These are phyloP conservation scores for Suhomyces vadensis DNA, from an alignment of 805 yeast species.

Conservation along the genomic window DNA sequence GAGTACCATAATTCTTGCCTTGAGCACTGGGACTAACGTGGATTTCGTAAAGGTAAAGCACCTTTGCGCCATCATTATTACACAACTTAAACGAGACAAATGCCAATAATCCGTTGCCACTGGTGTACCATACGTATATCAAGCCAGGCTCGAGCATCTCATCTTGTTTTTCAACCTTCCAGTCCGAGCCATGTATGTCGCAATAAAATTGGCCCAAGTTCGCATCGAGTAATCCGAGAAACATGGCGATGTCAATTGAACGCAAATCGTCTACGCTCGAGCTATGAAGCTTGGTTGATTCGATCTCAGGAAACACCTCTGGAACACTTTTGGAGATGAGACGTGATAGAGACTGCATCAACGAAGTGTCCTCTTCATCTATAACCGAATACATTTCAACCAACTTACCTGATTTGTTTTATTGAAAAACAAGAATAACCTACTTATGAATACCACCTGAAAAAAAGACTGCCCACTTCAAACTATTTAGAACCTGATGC, in stretches of 20 bases:
- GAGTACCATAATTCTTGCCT: conserved; percentile 37
- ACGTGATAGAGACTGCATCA: conserved; percentile 6
- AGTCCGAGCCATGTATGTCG: conserved; percentile 34
- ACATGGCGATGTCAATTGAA: conserved; percentile 7
- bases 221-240: conserved; percentile 25
- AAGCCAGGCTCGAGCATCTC: conserved; percentile 53
- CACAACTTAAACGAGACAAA: conserved; percentile 51
- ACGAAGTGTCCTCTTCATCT: conserved; percentile 9
- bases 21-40: conserved; percentile 45
- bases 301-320: neutral
- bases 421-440: no score
- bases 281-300: neutral
- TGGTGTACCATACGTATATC: conserved; percentile 38
- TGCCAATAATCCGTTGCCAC: conserved; percentile 27
- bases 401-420: no score
- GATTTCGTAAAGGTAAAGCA: conserved; percentile 58
- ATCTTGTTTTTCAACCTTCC: conserved; percentile 41
- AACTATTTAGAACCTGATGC: no score
- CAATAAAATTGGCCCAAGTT: conserved; percentile 32
- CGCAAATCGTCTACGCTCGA: conserved; percentile 4
- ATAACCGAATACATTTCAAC: neutral
- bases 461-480: no score
- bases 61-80: conserved; percentile 34
- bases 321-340: neutral
- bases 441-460: no score